Evolutionary conservation across 306 rosid species (phyloP).

Genomic region (Dalbergia cochinchinensis): DNA sequence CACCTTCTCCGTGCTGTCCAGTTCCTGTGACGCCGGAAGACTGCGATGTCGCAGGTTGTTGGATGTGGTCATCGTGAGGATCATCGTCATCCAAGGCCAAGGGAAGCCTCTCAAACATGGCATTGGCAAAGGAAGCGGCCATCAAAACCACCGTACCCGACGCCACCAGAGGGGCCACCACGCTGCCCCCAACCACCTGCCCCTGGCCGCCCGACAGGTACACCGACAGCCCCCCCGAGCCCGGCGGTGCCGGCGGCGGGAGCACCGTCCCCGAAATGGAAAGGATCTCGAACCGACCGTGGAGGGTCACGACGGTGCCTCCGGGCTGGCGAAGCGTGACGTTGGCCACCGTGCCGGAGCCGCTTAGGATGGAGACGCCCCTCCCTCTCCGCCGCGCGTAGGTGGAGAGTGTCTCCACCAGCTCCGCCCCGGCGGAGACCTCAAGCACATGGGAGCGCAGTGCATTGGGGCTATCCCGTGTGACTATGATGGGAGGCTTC

Average conservation of each 20-base stretch:
- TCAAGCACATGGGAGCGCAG: slow-evolving; percentile 65
- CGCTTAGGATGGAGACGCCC: slow-evolving; percentile 61
- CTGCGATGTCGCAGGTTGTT: background rate
- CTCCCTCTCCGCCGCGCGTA: slow-evolving; percentile 59
- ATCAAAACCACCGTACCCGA: slow-evolving; percentile 60
- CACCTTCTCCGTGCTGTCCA: background rate
- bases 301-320: slow-evolving; percentile 56
- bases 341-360: slow-evolving; percentile 56
- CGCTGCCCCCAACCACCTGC: slow-evolving; percentile 69
- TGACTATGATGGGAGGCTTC: slow-evolving; percentile 54
- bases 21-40: background rate
- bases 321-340: slow-evolving; percentile 59
- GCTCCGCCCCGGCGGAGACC: slow-evolving; percentile 56
- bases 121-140: slow-evolving; percentile 65
- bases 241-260: slow-evolving; percentile 64
- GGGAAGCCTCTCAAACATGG: slow-evolving; percentile 55
- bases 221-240: slow-evolving; percentile 58
- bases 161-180: slow-evolving; percentile 63
- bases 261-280: slow-evolving; percentile 65
- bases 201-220: slow-evolving; percentile 69
- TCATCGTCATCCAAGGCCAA: slow-evolving; percentile 54
- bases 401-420: slow-evolving; percentile 52
- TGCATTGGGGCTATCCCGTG: slow-evolving; percentile 55
- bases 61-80: background rate
- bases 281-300: slow-evolving; percentile 65